Evolutionary conservation across 1,284 basidiomycete genomes (phyloP).

Genomic region (Wallemia ichthyophaga): DNA sequence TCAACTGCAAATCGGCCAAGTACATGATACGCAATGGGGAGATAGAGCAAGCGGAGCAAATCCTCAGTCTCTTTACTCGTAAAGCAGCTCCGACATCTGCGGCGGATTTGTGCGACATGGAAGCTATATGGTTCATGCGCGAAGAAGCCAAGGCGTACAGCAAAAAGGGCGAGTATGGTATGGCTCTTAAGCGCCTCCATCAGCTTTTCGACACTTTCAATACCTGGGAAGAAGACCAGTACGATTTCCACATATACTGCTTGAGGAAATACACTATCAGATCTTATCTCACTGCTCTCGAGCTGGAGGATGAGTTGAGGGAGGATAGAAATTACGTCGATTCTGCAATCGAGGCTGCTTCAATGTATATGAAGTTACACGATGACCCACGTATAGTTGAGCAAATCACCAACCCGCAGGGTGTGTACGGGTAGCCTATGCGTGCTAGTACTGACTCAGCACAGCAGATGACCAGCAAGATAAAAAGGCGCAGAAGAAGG

Average conservation of each 20-base stretch:
- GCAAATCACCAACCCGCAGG: constrained; percentile 9
- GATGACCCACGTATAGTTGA: constrained; percentile 36
- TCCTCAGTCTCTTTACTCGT: constrained; percentile 68
- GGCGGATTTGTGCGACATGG: constrained; percentile 80
- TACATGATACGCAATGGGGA: constrained; percentile 59
- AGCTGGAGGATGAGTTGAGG: constrained; percentile 52
- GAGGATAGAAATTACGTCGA: constrained; percentile 44
- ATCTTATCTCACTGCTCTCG: constrained; percentile 51
- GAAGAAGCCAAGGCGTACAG: constrained; percentile 51
- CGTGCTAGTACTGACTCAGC: constrained; percentile 12
- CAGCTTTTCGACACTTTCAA: constrained; percentile 53
- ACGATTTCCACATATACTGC: constrained; percentile 92
- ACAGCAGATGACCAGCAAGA: constrained; percentile 19
- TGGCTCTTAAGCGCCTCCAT: constrained; percentile 64
- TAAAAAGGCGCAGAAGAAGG: constrained; percentile 71
- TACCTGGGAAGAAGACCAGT: constrained; percentile 81
- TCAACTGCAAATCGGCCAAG: constrained; percentile 83
- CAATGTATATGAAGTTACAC: constrained; percentile 44
- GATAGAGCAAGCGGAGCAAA: constrained; percentile 35
- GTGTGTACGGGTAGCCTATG: constrained; percentile 8
- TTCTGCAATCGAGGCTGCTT: constrained; percentile 35
- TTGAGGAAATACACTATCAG: constrained; percentile 64
- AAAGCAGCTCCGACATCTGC: constrained; percentile 52
- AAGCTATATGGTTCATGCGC: constrained; percentile 58
- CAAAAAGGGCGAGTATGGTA: constrained; percentile 32